Conservation (phyloP, 108 stramenopile genomes). For the Cyclotella distinguenda region DNA sequence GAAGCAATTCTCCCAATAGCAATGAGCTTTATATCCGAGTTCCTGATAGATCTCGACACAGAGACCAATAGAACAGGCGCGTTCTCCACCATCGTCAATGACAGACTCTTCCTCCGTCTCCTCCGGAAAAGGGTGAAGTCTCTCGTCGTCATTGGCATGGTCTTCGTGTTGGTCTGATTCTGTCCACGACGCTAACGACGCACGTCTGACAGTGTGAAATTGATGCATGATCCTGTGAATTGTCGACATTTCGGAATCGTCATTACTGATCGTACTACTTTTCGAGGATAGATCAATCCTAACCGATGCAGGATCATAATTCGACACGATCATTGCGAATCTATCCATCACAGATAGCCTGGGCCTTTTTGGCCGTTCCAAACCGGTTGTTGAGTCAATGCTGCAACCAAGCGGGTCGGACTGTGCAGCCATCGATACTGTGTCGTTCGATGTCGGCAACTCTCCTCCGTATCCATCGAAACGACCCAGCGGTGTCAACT, state of each 20-base stretch:
- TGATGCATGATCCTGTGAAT: slow-evolving; percentile 13
- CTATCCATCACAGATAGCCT: slow-evolving; percentile 34
- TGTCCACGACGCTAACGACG: neutral
- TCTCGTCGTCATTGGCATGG: neutral
- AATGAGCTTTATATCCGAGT: slow-evolving; percentile 12
- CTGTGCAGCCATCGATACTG: neutral
- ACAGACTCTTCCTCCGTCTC: slow-evolving; percentile 17
- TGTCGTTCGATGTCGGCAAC: neutral
- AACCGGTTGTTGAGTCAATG: neutral
- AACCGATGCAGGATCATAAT: slow-evolving; percentile 33
- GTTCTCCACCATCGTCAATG: neutral
- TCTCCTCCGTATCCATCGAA: neutral
- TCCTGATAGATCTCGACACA: slow-evolving; percentile 30
- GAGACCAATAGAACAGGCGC: slow-evolving; percentile 5
- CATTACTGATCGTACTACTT: slow-evolving; percentile 8
- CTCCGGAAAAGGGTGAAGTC: neutral
- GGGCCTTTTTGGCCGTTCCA: neutral
- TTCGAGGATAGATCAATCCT: slow-evolving; percentile 4
- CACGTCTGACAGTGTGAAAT: slow-evolving; percentile 10
- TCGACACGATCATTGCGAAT: slow-evolving; percentile 41
- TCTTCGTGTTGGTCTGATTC: too few relatives aligned
- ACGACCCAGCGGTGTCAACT: neutral
- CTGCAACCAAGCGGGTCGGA: neutral
- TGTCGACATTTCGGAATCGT: slow-evolving; percentile 15
- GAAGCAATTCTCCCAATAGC: slow-evolving; percentile 8